These are phyloP conservation scores for Eucalyptus cloeziana DNA, from an alignment of 345 rosid species.

Conservation along the genomic window DNA sequence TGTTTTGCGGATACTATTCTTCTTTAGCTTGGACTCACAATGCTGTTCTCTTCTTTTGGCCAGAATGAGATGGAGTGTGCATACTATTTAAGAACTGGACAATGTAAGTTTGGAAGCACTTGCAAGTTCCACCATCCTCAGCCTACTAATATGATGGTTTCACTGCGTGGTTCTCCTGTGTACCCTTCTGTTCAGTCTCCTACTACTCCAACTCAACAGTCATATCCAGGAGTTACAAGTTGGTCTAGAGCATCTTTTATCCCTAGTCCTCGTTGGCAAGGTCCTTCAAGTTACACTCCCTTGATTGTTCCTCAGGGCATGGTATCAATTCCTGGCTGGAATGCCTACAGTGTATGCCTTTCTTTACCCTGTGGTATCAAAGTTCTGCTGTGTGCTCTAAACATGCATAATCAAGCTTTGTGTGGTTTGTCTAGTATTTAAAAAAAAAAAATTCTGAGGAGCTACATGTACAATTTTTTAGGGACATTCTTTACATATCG, in stretches of 20 bases:
- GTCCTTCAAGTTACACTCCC: slow-evolving; percentile 75
- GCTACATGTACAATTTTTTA: background rate
- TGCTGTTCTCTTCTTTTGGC: background rate
- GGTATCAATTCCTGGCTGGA: slow-evolving; percentile 93
- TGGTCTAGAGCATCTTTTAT: slow-evolving; percentile 92
- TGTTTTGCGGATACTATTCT: background rate
- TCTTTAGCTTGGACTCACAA: background rate
- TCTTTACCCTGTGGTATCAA: background rate
- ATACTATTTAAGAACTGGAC: slow-evolving; percentile 92
- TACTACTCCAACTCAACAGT: slow-evolving; percentile 64
- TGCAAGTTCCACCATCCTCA: slow-evolving; percentile 98
- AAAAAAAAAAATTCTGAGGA: background rate
- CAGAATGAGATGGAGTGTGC: slow-evolving; percentile 91
- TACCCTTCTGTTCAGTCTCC: slow-evolving; percentile 71
- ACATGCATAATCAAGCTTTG: background rate
- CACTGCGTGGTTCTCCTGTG: slow-evolving; percentile 59
- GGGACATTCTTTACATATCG: background rate
- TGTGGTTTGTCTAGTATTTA: background rate
- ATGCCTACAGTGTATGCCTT: slow-evolving; percentile 1
- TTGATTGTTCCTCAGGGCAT: slow-evolving; percentile 83
- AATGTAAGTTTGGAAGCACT: slow-evolving; percentile 87
- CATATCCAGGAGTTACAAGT: slow-evolving; percentile 47
- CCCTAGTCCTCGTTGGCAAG: slow-evolving; percentile 95
- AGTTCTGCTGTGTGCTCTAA: background rate
- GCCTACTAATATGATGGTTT: slow-evolving; percentile 75